These are phyloP conservation scores for Boletus vinaceobasis DNA, from an alignment of 768 basidiomycete species.

Conservation along the genomic window DNA sequence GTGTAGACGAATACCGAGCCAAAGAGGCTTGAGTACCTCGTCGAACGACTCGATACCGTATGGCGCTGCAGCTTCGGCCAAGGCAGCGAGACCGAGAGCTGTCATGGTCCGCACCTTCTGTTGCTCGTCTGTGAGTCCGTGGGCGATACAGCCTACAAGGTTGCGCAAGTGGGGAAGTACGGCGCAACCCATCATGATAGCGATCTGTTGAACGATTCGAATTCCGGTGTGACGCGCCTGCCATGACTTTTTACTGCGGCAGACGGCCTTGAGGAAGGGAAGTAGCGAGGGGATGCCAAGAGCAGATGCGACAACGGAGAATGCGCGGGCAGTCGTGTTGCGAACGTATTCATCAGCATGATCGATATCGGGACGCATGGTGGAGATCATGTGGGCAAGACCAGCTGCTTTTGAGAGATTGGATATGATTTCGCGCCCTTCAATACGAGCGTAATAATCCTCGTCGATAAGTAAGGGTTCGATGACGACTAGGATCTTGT, in stretches of 20 bases:
- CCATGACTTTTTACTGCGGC: conserved; percentile 99
- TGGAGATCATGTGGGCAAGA: conserved; percentile 99
- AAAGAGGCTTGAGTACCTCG: conserved; percentile 80
- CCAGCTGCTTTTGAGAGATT: conserved; percentile 98
- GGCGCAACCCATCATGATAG: conserved; percentile 99
- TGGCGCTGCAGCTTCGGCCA: conserved; percentile 95
- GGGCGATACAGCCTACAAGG: conserved; percentile 92
- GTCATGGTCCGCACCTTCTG: conserved; percentile 83
- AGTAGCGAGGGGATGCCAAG: conserved; percentile 96
- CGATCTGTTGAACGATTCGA: conserved; percentile 98
- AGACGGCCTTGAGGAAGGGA: conserved; percentile 97
- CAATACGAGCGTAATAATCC: conserved; percentile 94
- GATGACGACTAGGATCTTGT: conserved; percentile 99
- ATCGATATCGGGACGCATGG: conserved; percentile 99
- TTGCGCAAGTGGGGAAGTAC: conserved; percentile 96
- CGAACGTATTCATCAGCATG: conserved; percentile 99
- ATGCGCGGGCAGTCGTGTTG: conserved; percentile 97
- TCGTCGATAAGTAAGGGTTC: conserved; percentile 98
- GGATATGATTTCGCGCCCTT: conserved; percentile 98
- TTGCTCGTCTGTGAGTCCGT: conserved; percentile 73
- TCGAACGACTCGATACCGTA: conserved; percentile 99
- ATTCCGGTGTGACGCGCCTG: conserved; percentile 99
- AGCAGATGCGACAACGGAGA: conserved; percentile 98
- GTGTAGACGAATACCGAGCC: conserved; percentile 75
- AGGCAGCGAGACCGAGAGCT: conserved; percentile 75